A percentile compares a stretch with the other conserved stretches of the same genome.
Conservation (phyloP, 106 monocot genomes). For the Dendrobium chrysotoxum region DNA sequence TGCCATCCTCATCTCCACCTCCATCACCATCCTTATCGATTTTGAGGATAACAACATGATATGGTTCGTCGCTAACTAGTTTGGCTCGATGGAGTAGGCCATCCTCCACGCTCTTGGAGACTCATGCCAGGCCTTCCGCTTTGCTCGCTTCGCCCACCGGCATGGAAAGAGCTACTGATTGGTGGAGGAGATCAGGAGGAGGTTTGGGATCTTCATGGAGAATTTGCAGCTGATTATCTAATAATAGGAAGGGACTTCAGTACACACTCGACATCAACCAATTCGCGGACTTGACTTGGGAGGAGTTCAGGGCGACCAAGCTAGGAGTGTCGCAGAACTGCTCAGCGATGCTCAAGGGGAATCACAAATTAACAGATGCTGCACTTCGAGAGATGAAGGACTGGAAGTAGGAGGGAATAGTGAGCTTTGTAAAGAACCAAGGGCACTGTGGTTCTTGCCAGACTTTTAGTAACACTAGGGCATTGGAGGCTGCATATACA, state of each 20-base stretch:
- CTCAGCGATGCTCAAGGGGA: constrained; percentile 78
- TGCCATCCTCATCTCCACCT: constrained; percentile 13
- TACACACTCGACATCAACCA: constrained; percentile 75
- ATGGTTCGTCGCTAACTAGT: constrained; percentile 45
- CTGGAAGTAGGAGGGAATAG: constrained; percentile 86
- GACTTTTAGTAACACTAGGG: constrained; percentile 90
- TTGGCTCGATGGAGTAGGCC: constrained; percentile 28
- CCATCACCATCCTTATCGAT: constrained; percentile 3
- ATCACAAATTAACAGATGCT: constrained; percentile 41
- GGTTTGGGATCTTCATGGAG: constrained; percentile 65
- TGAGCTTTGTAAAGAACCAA: constrained; percentile 91
- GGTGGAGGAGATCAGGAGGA: constrained; percentile 48
- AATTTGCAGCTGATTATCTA: constrained; percentile 45
- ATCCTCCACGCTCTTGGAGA: constrained; percentile 48
- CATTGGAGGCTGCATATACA: constrained; percentile 71
- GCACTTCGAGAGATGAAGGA: constrained; percentile 78
- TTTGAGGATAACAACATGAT: constrained; percentile 47
- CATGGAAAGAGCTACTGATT: constrained; percentile 61
- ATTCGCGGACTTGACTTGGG: constrained; percentile 89
- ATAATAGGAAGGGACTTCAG: constrained; percentile 49
- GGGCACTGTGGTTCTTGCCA: constrained; percentile 88
- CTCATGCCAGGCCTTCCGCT: constrained; percentile 49
- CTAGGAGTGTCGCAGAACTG: constrained; percentile 93
- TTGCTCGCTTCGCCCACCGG: constrained; percentile 68
- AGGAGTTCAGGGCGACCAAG: constrained; percentile 59